A percentile compares a stretch with the other conserved stretches of the same genome.
Conservation (phyloP, 805 yeast species). For the Myxozyma lipomycoides region DNA sequence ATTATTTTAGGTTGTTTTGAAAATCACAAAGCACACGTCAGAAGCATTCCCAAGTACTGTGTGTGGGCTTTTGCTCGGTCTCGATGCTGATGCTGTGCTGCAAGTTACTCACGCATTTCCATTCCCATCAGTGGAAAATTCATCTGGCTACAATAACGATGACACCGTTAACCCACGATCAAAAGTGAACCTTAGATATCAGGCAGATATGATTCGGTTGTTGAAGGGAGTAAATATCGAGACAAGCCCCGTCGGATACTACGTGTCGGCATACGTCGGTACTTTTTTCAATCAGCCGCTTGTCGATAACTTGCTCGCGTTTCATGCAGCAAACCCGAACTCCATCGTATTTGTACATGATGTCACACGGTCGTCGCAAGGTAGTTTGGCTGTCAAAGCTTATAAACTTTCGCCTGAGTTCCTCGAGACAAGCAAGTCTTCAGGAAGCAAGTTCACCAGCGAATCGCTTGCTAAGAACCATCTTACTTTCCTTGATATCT, state of each 20-base stretch:
- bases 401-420: constrained; percentile 62
- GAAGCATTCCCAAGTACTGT: constrained; percentile 58
- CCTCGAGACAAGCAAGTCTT: constrained; percentile 46
- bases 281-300: constrained; percentile 58
- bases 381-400: constrained; percentile 61
- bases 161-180: constrained; percentile 56
- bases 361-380: constrained; percentile 58
- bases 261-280: constrained; percentile 65
- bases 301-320: constrained; percentile 64
- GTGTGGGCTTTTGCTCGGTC: constrained; percentile 72
- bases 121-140: constrained; percentile 45
- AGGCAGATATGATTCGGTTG: constrained; percentile 59
- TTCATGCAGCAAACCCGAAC: constrained; percentile 54
- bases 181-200: constrained; percentile 62
- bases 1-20: constrained; percentile 43
- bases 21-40: constrained; percentile 63
- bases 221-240: constrained; percentile 63
- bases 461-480: constrained; percentile 58
- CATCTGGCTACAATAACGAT: constrained; percentile 45
- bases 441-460: constrained; percentile 58
- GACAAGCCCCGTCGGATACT: constrained; percentile 75
- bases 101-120: constrained; percentile 59
- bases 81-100: constrained; percentile 47
- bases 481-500: constrained; percentile 59
- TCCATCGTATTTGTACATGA: constrained; percentile 50